Percentiles rank a stretch among this genome's conserved stretches.
Conservation (phyloP, 2,329 filamentous ascomycete genomes). For the Pseudogymnoascus sp. region DNA sequence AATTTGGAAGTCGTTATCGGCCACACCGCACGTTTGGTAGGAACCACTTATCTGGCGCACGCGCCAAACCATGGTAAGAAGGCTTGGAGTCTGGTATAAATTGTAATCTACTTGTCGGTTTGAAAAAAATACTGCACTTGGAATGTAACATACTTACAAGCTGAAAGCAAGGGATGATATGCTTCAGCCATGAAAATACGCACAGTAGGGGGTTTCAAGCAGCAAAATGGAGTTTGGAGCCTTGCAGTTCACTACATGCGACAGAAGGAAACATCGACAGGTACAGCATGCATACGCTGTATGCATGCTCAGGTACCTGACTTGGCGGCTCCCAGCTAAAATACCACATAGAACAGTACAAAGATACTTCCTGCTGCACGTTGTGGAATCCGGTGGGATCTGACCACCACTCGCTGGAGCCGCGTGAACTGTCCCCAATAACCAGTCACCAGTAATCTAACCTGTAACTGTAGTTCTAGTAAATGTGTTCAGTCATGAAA, state of each 20-base stretch:
- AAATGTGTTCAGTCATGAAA: no score
- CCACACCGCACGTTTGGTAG: not conserved
- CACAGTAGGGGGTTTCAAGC: not conserved
- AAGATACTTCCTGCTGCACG: constrained; percentile 1
- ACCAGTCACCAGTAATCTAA: no score
- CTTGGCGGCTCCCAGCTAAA: constrained; percentile 1
- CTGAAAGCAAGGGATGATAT: not conserved
- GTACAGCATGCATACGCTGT: not conserved
- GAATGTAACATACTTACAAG: not conserved
- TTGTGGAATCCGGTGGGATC: not conserved
- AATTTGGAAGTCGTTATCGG: constrained; percentile 4
- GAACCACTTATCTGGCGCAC: constrained; percentile 5
- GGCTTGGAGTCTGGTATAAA: not conserved
- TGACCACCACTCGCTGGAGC: not conserved
- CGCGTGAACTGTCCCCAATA: not conserved
- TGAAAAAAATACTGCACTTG: not conserved
- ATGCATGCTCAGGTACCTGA: constrained; percentile 1
- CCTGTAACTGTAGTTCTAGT: no score
- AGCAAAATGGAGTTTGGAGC: not conserved
- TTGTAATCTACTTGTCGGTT: not conserved
- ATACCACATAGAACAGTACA: not conserved
- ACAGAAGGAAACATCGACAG: constrained; percentile 7
- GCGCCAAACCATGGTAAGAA: not conserved
- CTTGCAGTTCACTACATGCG: not conserved
- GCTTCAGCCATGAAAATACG: not conserved